phyloP scores from a whole-genome alignment of 257 asterid genomes.

The Coffea eugenioides region DNA sequence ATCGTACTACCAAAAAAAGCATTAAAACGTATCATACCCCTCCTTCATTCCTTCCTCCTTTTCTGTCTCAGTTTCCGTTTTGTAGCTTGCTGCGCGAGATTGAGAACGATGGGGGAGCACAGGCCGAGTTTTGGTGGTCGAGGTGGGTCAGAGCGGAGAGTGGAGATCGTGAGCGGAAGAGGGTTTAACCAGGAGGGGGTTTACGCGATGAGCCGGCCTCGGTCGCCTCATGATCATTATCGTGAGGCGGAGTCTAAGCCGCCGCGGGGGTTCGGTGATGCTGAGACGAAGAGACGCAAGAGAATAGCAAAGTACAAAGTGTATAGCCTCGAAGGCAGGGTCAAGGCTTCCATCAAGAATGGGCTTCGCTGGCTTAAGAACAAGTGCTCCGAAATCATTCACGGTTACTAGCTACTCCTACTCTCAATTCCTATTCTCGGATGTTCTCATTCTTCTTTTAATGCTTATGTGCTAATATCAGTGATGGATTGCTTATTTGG shows the following conservation, averaged over 20 bases:
- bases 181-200: slow-evolving; percentile 15
- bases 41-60: neutral
- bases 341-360: slow-evolving; percentile 63
- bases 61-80: neutral
- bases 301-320: slow-evolving; percentile 74
- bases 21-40: neutral
- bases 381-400: slow-evolving; percentile 72
- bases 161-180: slow-evolving; percentile 48
- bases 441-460: no score
- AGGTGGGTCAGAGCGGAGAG: slow-evolving; percentile 47
- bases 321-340: slow-evolving; percentile 69
- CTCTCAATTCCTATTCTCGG: no score
- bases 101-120: slow-evolving; percentile 21
- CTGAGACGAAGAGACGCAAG: slow-evolving; percentile 69
- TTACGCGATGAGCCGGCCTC: slow-evolving; percentile 15
- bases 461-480: no score
- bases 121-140: slow-evolving; percentile 50
- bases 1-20: neutral
- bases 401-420: slow-evolving; percentile 43
- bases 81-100: neutral
- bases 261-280: slow-evolving; percentile 68
- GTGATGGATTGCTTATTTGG: no score
- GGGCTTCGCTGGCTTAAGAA: slow-evolving; percentile 71
- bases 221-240: slow-evolving; percentile 30
- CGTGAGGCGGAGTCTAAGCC: slow-evolving; percentile 30